Base-by-base conservation (phyloP, 306 rosid species). In the Carpinus fangiana region DNA sequence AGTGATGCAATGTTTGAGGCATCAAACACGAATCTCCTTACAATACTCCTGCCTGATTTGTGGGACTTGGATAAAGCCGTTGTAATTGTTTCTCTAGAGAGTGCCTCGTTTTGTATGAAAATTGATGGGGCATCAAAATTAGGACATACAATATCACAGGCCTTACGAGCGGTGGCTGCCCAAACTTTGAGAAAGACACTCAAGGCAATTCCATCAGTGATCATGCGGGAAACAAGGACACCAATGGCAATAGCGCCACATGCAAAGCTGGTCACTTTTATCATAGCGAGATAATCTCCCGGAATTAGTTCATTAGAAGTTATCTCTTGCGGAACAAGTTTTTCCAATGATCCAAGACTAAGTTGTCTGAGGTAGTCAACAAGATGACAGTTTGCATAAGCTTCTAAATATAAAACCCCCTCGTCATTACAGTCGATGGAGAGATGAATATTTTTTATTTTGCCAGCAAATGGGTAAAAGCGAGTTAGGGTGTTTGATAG, bases 391-490 rank as follows among this genome's bases (percentile, higher is more conserved):
- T 59, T 16, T 11, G 31, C 73, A 13, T 26, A 20, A 7, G 77
- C 80, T 26, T 81, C 77, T 47, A 31, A 2, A 20, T 41, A 76
- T 36, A 21, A 41, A 21, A 67, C 73, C 0, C 80, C 80, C 2
- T 70, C 68, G 28, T 81, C 80, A 61, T 69, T 75, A 41, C 80
- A 76, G 45, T 76, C 84, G 8, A 81, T 59, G 38, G 80, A 75
- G n/a, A 76, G 59, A n/a, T 31, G 34, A 31, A 1, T 20, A 54
- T 70, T 73, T 70, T 31, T 81, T 6, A 76, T 62, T 17, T 45
- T 81, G n/a, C 81, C 81, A 1, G 81, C 84, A 31, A 76, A 62
- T 8, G 84, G 87, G 84, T 83, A 76, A 72, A 83, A 79, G 4
- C 9, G 76, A 14, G 79, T 79, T n/a, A 83, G 59, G 5, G 80